Conservation (phyloP, 2,329 filamentous ascomycete genomes). For the Cordyceps pruinosa region DNA sequence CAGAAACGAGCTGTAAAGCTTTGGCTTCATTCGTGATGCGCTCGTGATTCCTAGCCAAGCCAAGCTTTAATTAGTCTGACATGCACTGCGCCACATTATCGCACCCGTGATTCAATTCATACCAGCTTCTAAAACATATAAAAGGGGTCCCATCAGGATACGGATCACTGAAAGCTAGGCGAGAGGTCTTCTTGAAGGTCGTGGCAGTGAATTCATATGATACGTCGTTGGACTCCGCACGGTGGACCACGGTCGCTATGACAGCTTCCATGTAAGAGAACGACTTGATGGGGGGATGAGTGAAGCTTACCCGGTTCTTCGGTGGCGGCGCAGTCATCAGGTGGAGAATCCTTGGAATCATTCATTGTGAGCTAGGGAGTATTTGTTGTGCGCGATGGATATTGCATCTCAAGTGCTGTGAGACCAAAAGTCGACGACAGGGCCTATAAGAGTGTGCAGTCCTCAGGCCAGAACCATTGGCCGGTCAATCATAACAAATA, state of each 20-base stretch:
- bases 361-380: too few species aligned
- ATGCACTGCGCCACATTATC: too few species aligned
- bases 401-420: too few species aligned
- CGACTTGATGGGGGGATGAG: not conserved
- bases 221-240: not conserved
- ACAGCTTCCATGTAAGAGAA: not conserved
- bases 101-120: not conserved
- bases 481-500: too few species aligned
- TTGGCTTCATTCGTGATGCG: conserved; percentile 15
- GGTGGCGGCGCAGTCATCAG: too few species aligned
- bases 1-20: not conserved
- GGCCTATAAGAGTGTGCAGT: too few species aligned
- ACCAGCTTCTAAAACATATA: not conserved
- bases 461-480: too few species aligned
- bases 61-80: not conserved
- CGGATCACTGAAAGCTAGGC: not conserved
- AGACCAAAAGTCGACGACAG: too few species aligned
- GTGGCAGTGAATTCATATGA: not conserved
- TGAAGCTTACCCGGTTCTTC: not conserved
- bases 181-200: not conserved
- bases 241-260: not conserved
- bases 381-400: too few species aligned
- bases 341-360: too few species aligned
- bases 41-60: conserved; percentile 11
- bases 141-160: not conserved